Evolutionary conservation across 2,329 filamentous ascomycete genomes (phyloP).

Genomic region (Trichoderma sp.): DNA sequence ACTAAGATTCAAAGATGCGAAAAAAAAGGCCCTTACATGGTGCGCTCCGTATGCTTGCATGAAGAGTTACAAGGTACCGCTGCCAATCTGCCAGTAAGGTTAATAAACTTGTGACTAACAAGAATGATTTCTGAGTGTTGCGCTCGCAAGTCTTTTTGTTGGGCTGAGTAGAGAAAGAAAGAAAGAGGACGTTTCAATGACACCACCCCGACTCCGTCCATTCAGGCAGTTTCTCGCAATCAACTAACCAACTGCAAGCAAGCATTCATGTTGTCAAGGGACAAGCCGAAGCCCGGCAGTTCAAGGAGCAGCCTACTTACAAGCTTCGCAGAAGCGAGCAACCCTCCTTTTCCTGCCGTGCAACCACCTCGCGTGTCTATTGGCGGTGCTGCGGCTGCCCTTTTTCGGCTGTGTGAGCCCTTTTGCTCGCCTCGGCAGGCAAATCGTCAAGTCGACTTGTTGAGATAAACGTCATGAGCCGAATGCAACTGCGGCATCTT

Average conservation of each 20-base stretch:
- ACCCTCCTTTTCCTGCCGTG: neutral
- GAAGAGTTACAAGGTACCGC: neutral
- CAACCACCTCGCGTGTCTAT: neutral
- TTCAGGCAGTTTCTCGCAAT: neutral
- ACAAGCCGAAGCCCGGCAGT: constrained; percentile 14
- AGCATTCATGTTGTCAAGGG: neutral
- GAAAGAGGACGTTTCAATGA: neutral
- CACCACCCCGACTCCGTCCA: neutral
- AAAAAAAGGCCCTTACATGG: neutral
- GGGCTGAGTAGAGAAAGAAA: neutral
- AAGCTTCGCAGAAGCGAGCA: neutral
- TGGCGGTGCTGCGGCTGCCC: neutral
- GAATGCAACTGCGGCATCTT: neutral
- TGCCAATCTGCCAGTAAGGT: neutral
- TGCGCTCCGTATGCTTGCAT: neutral
- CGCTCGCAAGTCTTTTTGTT: neutral
- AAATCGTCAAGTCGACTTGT: constrained; percentile 4
- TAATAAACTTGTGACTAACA: neutral
- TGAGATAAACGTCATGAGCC: neutral
- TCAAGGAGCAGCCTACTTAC: neutral
- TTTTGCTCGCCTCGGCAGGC: neutral
- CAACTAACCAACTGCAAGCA: neutral
- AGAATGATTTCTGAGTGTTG: neutral
- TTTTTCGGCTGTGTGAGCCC: constrained; percentile 4
- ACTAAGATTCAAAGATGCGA: neutral